Conservation (phyloP, 305 asterid species). For the Stenogyne calaminthoides region DNA sequence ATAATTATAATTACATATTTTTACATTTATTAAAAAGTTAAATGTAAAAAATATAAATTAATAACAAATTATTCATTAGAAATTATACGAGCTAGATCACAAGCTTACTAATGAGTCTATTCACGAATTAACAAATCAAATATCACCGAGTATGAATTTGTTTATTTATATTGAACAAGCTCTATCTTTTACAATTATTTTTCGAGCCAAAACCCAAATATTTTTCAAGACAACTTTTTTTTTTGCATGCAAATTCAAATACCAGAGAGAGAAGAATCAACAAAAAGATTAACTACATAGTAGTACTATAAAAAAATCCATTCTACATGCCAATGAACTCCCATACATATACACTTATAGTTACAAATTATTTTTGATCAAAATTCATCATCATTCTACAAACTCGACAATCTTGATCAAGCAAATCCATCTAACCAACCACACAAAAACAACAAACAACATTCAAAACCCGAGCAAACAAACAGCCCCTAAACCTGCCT, state of each 20-base stretch:
- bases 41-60: too few relatives aligned
- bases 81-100: too few relatives aligned
- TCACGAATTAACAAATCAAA: too few relatives aligned
- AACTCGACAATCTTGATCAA: not conserved
- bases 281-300: not conserved
- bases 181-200: too few relatives aligned
- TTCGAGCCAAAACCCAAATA: too few relatives aligned
- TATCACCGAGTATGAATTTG: too few relatives aligned
- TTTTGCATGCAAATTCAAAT: not conserved
- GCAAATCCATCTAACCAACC: not conserved
- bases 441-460: not conserved
- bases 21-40: too few relatives aligned
- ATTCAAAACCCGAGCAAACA: not conserved
- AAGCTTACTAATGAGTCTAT: too few relatives aligned
- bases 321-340: not conserved
- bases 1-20: too few relatives aligned
- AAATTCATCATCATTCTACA: not conserved
- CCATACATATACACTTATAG: not conserved
- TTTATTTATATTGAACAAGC: too few relatives aligned
- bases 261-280: not conserved
- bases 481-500: constrained; percentile 20
- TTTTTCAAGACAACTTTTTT: not conserved
- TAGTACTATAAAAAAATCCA: not conserved
- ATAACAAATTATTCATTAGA: too few relatives aligned
- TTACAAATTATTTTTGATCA: not conserved